Conservation (phyloP, 2,329 filamentous ascomycete species). For the Thermothelomyces thermophilus region DNA sequence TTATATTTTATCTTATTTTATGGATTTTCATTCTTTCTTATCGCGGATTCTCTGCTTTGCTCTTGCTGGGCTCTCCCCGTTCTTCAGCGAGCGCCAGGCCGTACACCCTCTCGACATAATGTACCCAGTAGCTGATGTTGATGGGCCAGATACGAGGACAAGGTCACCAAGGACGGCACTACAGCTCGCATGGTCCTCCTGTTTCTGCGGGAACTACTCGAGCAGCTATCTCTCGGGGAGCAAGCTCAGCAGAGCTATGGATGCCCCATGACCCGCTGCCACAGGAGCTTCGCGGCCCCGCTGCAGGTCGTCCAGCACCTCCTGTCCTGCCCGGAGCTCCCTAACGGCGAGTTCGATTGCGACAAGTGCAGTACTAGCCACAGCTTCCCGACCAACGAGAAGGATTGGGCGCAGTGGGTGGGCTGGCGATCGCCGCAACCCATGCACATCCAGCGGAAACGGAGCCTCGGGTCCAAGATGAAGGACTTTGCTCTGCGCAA, state of each 20-base stretch:
- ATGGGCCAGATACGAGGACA: conserved; percentile 25
- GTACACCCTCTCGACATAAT: too few relatives aligned
- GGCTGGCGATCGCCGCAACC: conserved; percentile 23
- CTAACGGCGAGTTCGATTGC: conserved; percentile 27
- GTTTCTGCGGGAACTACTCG: conserved; percentile 28
- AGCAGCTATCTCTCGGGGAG: conserved; percentile 19
- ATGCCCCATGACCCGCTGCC: conserved; percentile 28
- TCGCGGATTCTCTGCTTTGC: too few relatives aligned
- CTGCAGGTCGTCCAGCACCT: conserved; percentile 27
- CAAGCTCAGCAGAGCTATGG: conserved; percentile 21
- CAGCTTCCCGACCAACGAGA: conserved; percentile 27
- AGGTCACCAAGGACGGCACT: conserved; percentile 25
- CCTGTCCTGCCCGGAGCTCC: conserved; percentile 25
- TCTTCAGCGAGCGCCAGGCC: too few relatives aligned
- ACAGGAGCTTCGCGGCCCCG: conserved; percentile 20
- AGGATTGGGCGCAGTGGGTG: conserved; percentile 27
- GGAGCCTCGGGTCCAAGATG: conserved; percentile 27
- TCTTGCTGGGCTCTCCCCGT: too few relatives aligned
- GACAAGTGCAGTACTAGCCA: conserved; percentile 27
- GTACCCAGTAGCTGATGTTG: conserved; percentile 1
- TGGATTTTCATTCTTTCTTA: too few relatives aligned
- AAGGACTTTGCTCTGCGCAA: conserved; percentile 20
- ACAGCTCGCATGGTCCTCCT: conserved; percentile 27
- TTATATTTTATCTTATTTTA: too few relatives aligned
- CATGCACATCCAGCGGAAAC: conserved; percentile 22